phyloP scores from a whole-genome alignment of 805 yeast genomes.

The Jamesozyma piceae region DNA sequence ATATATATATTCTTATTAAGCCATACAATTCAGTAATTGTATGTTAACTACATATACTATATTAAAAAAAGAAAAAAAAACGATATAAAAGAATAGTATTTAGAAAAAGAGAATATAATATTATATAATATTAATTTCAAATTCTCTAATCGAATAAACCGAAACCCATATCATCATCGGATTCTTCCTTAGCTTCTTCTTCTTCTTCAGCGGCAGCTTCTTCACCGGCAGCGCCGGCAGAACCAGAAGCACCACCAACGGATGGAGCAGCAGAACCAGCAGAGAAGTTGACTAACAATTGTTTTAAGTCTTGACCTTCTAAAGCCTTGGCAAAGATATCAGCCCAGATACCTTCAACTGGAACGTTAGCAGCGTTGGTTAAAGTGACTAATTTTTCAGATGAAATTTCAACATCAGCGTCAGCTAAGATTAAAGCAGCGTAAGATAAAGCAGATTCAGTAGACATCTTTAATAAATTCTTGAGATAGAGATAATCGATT shows the following conservation, averaged over 20 bases:
- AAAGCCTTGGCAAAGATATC: slow-evolving; percentile 72
- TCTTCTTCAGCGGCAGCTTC: slow-evolving; percentile 44
- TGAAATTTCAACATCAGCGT: slow-evolving; percentile 90
- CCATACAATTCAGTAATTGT: background rate
- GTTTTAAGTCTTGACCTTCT: slow-evolving; percentile 73
- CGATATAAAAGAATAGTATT: background rate
- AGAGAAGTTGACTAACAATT: slow-evolving; percentile 49
- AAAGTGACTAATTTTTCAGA: slow-evolving; percentile 67
- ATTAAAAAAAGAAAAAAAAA: too few species aligned
- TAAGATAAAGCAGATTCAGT: slow-evolving; percentile 84
- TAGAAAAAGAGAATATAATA: background rate
- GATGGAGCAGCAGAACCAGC: slow-evolving; percentile 35
- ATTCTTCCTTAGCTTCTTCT: slow-evolving; percentile 54
- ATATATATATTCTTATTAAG: too few species aligned
- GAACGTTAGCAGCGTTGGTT: slow-evolving; percentile 58
- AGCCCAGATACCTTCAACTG: slow-evolving; percentile 62
- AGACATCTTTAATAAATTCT: slow-evolving; percentile 34
- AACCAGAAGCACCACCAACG: slow-evolving; percentile 35
- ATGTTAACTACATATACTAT: background rate
- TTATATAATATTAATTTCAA: too few species aligned
- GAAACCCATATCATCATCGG: slow-evolving; percentile 86
- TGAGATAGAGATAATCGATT: slow-evolving; percentile 29
- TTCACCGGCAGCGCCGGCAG: slow-evolving; percentile 37
- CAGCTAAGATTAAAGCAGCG: slow-evolving; percentile 98
- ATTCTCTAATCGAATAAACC: slow-evolving; percentile 77